These are phyloP conservation scores for Salvia hispanica DNA, from an alignment of 257 asterid genomes.

Conservation along the genomic window DNA sequence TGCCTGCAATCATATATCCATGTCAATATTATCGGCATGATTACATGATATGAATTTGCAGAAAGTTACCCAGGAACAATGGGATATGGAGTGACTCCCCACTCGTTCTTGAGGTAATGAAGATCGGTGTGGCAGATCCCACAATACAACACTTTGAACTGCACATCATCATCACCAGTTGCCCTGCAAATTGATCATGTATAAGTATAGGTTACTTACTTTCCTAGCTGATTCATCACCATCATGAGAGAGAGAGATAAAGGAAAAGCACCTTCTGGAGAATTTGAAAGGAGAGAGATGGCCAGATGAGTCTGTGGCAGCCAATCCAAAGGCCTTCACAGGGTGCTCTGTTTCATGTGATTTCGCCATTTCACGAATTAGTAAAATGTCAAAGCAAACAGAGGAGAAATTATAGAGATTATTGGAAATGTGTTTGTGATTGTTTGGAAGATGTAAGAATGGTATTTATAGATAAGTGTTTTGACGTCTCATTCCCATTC, in stretches of 20 bases:
- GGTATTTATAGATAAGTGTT: neutral
- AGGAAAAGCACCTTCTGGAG: conserved; percentile 47
- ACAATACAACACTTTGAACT: conserved; percentile 45
- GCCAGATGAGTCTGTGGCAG: conserved; percentile 51
- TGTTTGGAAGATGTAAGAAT: neutral
- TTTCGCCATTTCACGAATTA: conserved; percentile 34
- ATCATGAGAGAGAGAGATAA: neutral
- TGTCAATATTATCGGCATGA: too few relatives aligned
- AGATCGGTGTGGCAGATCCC: conserved; percentile 59
- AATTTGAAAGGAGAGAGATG: conserved; percentile 51
- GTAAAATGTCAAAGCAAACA: neutral
- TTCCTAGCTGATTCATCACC: too few relatives aligned
- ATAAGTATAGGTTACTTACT: too few relatives aligned
- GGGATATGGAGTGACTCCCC: conserved; percentile 49
- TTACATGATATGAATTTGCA: too few relatives aligned
- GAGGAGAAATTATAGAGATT: neutral
- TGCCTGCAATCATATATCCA: conserved; percentile 28
- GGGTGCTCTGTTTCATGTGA: conserved; percentile 41
- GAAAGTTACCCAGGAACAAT: conserved; percentile 41
- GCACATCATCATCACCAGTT: conserved; percentile 47
- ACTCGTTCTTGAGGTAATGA: conserved; percentile 44
- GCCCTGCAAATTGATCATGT: conserved; percentile 25
- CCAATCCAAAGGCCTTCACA: conserved; percentile 51
- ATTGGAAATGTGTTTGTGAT: neutral
- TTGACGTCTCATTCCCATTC: too few relatives aligned